Evolutionary conservation across 139 green algal genomes (phyloP), one percentile per base, ranked within the genome.

Genomic region (Chlamydomonas sphaeroides): DNA sequence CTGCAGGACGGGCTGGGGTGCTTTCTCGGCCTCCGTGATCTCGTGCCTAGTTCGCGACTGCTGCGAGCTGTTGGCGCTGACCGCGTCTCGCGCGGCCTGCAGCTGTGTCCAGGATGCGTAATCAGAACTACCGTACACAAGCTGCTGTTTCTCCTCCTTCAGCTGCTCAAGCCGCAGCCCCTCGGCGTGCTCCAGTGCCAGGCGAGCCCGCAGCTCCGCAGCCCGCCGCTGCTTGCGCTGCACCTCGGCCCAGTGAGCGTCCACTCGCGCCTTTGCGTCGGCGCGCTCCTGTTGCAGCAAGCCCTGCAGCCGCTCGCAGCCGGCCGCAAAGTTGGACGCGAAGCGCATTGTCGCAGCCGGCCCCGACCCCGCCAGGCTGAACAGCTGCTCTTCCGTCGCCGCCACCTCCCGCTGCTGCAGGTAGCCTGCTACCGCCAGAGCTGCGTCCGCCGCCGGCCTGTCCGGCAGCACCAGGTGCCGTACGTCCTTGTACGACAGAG

Each of bases 381-480:
- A 20, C 59, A 66, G 42, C 32, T 35, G 10, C 20, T 32, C 1
- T 4, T 35, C 75, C 28, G 5, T 28, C 8, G 15, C 65, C 81
- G 1, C 65, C 56, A n/a, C 28, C 25, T 0, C 48, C 75, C 61
- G 86, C 68, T 42, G 32, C 33, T 79, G 67, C 41, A 92, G 66
- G 73, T 92, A 92, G 30, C 71, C 80, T n/a, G 57, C 72, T 39
- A 94, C 90, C 32, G 26, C 68, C 33, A 89, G 83, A 5, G 83
- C 63, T 11, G 87, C 84, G 61, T 88, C 78, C 32, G 67, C 57
- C 3, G 90, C 88, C 0, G 53, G 17, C 1, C 61, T 35, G 70
- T 90, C 82, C 0, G 56, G 71, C 33, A 93, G 90, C 79, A 90
- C 75, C 42, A 93, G 71, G 65, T 93, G 90, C 62, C 71, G 53